Percentiles rank a stretch among this genome's conserved stretches.
These are phyloP conservation scores for Juncus effusus DNA, from an alignment of 176 grass and related monocot genomes.

Conservation along the genomic window DNA sequence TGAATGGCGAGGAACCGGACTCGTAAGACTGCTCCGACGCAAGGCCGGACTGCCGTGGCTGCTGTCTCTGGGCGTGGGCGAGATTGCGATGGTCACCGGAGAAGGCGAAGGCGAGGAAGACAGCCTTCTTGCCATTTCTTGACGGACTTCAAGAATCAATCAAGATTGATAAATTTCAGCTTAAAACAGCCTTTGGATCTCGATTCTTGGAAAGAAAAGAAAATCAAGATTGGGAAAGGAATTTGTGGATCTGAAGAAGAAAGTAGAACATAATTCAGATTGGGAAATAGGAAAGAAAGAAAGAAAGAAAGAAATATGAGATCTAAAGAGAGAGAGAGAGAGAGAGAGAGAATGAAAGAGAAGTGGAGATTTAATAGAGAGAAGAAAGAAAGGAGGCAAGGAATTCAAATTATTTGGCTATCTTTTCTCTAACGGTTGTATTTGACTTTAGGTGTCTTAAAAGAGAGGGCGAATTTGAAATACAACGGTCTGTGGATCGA, in stretches of 20 bases:
- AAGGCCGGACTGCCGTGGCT: slow-evolving; percentile 26
- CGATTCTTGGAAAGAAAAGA: neutral
- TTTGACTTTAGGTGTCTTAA: slow-evolving; percentile 35
- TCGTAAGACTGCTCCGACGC: slow-evolving; percentile 53
- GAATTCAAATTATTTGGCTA: slow-evolving; percentile 1
- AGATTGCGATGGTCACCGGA: slow-evolving; percentile 39
- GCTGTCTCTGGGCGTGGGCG: slow-evolving; percentile 23
- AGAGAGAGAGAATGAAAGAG: neutral
- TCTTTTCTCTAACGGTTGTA: slow-evolving; percentile 29
- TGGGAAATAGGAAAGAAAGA: neutral
- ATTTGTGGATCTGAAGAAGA: neutral
- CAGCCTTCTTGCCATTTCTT: slow-evolving; percentile 29
- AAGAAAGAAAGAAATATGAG: neutral
- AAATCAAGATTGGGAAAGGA: neutral
- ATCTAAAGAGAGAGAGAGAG: neutral
- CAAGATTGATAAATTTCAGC: slow-evolving; percentile 15
- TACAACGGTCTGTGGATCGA: slow-evolving; percentile 18
- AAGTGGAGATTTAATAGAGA: slow-evolving; percentile 11
- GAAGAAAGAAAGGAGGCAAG: neutral
- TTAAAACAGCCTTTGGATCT: neutral
- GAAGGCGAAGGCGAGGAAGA: slow-evolving; percentile 33
- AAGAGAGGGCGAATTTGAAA: slow-evolving; percentile 13
- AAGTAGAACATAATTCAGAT: neutral
- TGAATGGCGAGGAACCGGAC: slow-evolving; percentile 66
- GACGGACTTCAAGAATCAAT: too few species aligned